phyloP scores from a whole-genome alignment of 306 rosid species.

The Cucurbita argyrosperma region DNA sequence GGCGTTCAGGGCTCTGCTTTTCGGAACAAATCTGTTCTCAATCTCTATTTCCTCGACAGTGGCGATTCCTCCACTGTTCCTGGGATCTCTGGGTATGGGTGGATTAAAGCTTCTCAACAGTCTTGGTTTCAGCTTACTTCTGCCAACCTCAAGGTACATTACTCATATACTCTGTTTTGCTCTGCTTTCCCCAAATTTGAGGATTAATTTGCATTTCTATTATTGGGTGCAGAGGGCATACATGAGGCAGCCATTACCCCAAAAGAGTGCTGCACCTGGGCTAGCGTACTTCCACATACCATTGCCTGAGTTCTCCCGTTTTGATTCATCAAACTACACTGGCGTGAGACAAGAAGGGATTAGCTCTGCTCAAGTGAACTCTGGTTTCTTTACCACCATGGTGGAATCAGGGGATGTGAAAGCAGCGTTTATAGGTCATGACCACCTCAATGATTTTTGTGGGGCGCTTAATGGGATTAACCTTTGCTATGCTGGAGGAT shows the following conservation, averaged over 20 bases:
- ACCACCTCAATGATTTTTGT: too few species aligned
- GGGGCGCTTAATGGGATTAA: slow-evolving; percentile 20
- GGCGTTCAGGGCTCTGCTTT: slow-evolving; percentile 59
- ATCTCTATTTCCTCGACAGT: slow-evolving; percentile 84
- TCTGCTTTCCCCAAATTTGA: too few species aligned
- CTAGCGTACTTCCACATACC: slow-evolving; percentile 88
- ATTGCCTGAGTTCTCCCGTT: slow-evolving; percentile 56
- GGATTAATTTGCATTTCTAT: neutral
- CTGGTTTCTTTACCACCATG: slow-evolving; percentile 84
- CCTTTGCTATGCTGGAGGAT: slow-evolving; percentile 84
- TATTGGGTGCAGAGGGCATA: neutral
- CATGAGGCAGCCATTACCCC: slow-evolving; percentile 28
- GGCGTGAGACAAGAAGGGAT: slow-evolving; percentile 63
- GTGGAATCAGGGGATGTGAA: slow-evolving; percentile 37
- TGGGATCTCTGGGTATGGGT: slow-evolving; percentile 51
- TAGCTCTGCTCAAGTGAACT: slow-evolving; percentile 76
- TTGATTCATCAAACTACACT: slow-evolving; percentile 52
- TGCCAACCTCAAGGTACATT: slow-evolving; percentile 43
- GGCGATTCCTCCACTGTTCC: slow-evolving; percentile 77
- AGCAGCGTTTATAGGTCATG: too few species aligned
- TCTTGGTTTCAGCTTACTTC: slow-evolving; percentile 70
- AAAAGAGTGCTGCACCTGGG: slow-evolving; percentile 70
- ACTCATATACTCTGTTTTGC: neutral
- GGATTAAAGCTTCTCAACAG: slow-evolving; percentile 95
- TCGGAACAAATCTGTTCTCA: slow-evolving; percentile 73